Conservation (phyloP, 2,329 filamentous ascomycete species). For the Sporothrix mexicana region DNA sequence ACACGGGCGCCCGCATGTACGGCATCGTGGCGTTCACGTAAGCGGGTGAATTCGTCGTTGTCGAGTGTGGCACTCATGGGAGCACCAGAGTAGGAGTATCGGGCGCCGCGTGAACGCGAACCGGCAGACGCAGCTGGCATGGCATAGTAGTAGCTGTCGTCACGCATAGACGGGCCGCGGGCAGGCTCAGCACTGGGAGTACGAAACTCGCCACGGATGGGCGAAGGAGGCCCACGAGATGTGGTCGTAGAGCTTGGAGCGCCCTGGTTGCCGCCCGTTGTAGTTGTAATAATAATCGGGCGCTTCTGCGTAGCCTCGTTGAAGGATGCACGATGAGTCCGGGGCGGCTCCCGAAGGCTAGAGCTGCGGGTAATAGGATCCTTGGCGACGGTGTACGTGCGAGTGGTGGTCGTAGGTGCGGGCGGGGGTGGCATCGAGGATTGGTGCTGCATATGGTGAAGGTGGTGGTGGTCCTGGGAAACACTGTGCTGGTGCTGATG, state of each 20-base stretch:
- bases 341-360: constrained; percentile 56
- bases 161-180: constrained; percentile 57
- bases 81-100: constrained; percentile 45
- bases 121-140: constrained; percentile 62
- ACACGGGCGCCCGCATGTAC: background rate
- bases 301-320: constrained; percentile 57
- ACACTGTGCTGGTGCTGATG: constrained; percentile 29
- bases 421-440: constrained; percentile 43
- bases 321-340: constrained; percentile 58
- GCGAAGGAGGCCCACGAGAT: constrained; percentile 38
- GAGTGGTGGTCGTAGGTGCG: constrained; percentile 48
- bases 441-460: constrained; percentile 34
- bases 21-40: constrained; percentile 56
- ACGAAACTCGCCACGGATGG: constrained; percentile 49
- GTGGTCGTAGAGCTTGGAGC: constrained; percentile 1
- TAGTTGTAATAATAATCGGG: constrained; percentile 64
- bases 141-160: constrained; percentile 58
- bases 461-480: constrained; percentile 30
- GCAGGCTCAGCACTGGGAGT: constrained; percentile 53
- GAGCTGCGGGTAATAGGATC: constrained; percentile 57
- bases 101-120: constrained; percentile 54
- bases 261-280: constrained; percentile 46
- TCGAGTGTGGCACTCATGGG: constrained; percentile 57
- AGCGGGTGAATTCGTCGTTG: constrained; percentile 57
- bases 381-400: constrained; percentile 61